These are phyloP conservation scores for Postia placenta DNA, from an alignment of 768 basidiomycete species.

Conservation along the genomic window DNA sequence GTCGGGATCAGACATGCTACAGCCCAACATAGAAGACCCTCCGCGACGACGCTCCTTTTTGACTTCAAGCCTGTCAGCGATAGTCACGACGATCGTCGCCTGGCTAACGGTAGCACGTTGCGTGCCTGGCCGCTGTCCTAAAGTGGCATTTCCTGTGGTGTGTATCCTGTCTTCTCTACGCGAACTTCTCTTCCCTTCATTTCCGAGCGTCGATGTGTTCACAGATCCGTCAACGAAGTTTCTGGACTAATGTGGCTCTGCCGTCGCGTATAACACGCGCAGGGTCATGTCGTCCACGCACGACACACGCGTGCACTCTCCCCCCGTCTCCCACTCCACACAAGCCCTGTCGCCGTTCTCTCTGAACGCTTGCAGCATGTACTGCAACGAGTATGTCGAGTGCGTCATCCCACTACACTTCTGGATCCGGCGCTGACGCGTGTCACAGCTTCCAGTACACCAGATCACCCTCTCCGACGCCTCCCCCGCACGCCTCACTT, in stretches of 20 bases:
- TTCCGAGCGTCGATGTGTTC: neutral
- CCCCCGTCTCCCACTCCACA: neutral
- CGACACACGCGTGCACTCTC: neutral
- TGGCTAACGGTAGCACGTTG: neutral
- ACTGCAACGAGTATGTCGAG: constrained; percentile 2
- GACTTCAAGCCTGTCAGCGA: neutral
- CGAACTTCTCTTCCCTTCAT: neutral
- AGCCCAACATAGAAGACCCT: too few species aligned
- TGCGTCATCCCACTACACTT: neutral
- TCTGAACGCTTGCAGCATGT: neutral
- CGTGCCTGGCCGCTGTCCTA: neutral
- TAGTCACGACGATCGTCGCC: neutral
- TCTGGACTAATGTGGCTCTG: neutral
- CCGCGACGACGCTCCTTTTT: neutral
- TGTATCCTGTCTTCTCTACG: neutral
- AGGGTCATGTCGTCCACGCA: neutral
- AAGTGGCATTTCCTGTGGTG: neutral
- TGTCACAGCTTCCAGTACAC: neutral
- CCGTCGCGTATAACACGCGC: neutral
- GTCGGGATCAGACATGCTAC: too few species aligned
- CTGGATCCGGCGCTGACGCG: neutral
- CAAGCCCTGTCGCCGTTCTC: neutral
- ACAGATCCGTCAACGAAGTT: neutral
- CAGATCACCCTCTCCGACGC: neutral
- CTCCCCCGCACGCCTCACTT: neutral